These are phyloP conservation scores for Lithospermum erythrorhizon DNA, from an alignment of 257 asterid species.

Conservation along the genomic window DNA sequence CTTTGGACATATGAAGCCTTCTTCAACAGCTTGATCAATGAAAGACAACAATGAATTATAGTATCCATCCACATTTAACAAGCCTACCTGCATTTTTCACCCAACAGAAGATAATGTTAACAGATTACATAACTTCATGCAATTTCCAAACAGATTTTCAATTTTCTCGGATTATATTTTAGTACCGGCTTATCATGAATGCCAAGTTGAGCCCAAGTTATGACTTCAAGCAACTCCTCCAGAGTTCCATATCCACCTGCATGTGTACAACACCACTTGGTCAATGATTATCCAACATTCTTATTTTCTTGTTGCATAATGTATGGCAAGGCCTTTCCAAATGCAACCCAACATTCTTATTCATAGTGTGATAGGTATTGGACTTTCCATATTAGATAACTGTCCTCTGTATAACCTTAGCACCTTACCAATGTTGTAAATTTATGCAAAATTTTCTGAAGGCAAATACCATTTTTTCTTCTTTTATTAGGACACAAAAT, in stretches of 20 bases:
- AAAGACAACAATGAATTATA: conserved; percentile 69
- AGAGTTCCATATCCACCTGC: conserved; percentile 97
- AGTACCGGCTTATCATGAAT: conserved; percentile 94
- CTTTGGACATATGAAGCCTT: conserved; percentile 70
- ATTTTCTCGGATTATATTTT: not conserved
- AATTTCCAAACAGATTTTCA: not conserved
- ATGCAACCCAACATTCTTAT: not conserved
- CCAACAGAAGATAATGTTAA: not conserved
- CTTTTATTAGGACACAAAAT: too few relatives aligned
- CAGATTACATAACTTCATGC: not conserved
- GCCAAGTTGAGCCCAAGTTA: conserved; percentile 99
- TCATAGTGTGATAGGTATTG: too few relatives aligned
- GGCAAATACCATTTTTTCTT: too few relatives aligned
- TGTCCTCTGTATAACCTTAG: too few relatives aligned
- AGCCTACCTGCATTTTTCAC: conserved; percentile 53
- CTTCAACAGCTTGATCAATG: conserved; percentile 90
- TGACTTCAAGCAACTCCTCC: conserved; percentile 92
- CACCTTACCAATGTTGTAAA: too few relatives aligned
- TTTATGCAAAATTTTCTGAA: too few relatives aligned
- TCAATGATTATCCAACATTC: not conserved
- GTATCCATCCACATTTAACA: conserved; percentile 88
- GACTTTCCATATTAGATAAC: too few relatives aligned
- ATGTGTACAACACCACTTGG: conserved; percentile 1
- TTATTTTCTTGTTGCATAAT: not conserved
- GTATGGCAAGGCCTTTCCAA: not conserved